These are phyloP conservation scores for Eremothecium sinecaudum DNA, from an alignment of 1,139 yeast genomes.

Conservation along the genomic window DNA sequence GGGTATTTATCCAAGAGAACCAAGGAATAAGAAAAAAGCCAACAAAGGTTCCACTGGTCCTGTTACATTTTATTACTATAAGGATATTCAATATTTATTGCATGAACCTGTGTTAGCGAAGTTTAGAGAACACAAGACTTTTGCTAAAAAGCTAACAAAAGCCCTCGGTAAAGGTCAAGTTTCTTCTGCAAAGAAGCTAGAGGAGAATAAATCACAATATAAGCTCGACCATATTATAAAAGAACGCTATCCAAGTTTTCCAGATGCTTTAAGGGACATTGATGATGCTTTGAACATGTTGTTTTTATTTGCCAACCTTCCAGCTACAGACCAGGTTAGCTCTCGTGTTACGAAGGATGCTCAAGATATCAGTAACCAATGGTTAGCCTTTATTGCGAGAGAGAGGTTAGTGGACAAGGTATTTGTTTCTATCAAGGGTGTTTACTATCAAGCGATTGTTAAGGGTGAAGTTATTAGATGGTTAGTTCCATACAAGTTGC, in stretches of 20 bases:
- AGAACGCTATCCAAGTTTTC: slow-evolving; percentile 90
- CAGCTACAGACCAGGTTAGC: slow-evolving; percentile 79
- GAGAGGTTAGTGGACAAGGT: slow-evolving; percentile 78
- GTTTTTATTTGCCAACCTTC: slow-evolving; percentile 87
- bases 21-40: slow-evolving; percentile 91
- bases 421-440: slow-evolving; percentile 94
- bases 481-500: slow-evolving; percentile 95
- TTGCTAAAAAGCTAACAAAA: slow-evolving; percentile 79
- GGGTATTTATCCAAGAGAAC: slow-evolving; percentile 94
- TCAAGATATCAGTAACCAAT: slow-evolving; percentile 76
- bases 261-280: slow-evolving; percentile 84
- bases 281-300: slow-evolving; percentile 96
- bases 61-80: slow-evolving; percentile 84
- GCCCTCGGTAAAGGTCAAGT: slow-evolving; percentile 92
- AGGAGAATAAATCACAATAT: slow-evolving; percentile 71
- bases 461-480: slow-evolving; percentile 91
- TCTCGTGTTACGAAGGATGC: slow-evolving; percentile 80
- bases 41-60: slow-evolving; percentile 96
- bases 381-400: slow-evolving; percentile 89
- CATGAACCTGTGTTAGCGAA: slow-evolving; percentile 91
- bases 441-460: slow-evolving; percentile 83
- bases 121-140: slow-evolving; percentile 92
- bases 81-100: slow-evolving; percentile 87
- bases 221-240: slow-evolving; percentile 83
- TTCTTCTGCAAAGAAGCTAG: slow-evolving; percentile 77